phyloP scores from a whole-genome alignment of 2,329 filamentous ascomycete genomes.

The Phaeosphaeriaceae sp. region DNA sequence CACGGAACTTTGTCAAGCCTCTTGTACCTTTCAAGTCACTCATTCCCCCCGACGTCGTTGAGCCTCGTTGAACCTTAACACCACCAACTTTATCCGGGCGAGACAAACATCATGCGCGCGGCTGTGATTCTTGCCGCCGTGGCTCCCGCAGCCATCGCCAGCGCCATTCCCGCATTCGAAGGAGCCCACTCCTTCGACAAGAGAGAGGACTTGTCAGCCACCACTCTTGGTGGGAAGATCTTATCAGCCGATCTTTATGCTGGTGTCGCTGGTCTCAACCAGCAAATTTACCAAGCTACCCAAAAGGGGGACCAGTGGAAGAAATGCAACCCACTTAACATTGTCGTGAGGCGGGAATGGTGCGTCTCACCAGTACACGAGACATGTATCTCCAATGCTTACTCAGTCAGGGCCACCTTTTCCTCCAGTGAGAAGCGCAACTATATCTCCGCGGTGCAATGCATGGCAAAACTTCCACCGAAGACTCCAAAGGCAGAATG shows the following conservation, averaged over 20 bases:
- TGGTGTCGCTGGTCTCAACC: slow-evolving; percentile 30
- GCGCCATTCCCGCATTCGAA: slow-evolving; percentile 20
- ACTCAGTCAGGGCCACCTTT: slow-evolving; percentile 30
- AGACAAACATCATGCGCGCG: slow-evolving; percentile 21
- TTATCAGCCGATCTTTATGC: slow-evolving; percentile 31
- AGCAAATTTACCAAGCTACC: slow-evolving; percentile 35
- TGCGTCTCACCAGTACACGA: slow-evolving; percentile 13
- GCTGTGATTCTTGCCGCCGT: slow-evolving; percentile 19
- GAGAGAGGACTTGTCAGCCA: slow-evolving; percentile 17
- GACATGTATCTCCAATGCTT: neutral
- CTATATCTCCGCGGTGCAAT: slow-evolving; percentile 42
- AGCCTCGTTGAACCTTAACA: slow-evolving; percentile 5
- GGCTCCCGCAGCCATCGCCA: slow-evolving; percentile 14
- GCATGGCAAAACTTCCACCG: slow-evolving; percentile 31
- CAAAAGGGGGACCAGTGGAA: slow-evolving; percentile 27
- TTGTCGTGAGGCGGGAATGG: slow-evolving; percentile 54
- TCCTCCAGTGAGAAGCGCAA: slow-evolving; percentile 33
- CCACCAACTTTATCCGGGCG: slow-evolving; percentile 13
- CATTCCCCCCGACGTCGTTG: slow-evolving; percentile 6
- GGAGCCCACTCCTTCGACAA: slow-evolving; percentile 21
- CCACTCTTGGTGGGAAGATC: slow-evolving; percentile 20
- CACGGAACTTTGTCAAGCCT: slow-evolving; percentile 17
- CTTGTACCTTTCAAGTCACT: slow-evolving; percentile 5
- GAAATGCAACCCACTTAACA: slow-evolving; percentile 49
- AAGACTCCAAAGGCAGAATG: slow-evolving; percentile 32